Conservation (phyloP, 805 yeast species). For the Schwanniomyces polymorphus region DNA sequence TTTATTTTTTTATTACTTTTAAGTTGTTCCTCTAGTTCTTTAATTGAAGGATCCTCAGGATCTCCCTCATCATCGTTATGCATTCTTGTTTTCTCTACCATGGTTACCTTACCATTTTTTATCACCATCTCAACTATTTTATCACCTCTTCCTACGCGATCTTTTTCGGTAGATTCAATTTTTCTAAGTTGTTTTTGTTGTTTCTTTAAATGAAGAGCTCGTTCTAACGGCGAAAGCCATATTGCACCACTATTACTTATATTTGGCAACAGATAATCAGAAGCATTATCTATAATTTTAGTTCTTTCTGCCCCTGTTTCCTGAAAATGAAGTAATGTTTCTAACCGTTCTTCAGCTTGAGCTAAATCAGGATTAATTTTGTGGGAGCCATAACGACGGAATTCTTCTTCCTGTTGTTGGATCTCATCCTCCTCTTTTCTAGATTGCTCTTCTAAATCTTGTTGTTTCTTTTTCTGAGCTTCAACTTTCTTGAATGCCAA, state of each 20-base stretch:
- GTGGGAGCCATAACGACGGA: constrained; percentile 39
- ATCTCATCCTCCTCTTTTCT: constrained; percentile 29
- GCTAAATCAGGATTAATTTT: constrained; percentile 56
- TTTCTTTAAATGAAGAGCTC: constrained; percentile 81
- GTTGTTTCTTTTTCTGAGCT: constrained; percentile 27
- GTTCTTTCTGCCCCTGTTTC: constrained; percentile 88
- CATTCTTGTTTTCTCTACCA: constrained; percentile 45
- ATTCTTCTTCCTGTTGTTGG: constrained; percentile 41
- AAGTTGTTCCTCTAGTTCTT: constrained; percentile 34
- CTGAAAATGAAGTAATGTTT: constrained; percentile 76
- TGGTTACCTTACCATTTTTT: constrained; percentile 73
- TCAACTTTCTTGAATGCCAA: constrained; percentile 61
- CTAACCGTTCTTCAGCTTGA: constrained; percentile 72
- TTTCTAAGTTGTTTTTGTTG: constrained; percentile 77
- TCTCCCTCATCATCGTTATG: constrained; percentile 16
- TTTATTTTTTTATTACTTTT: constrained; percentile 20
- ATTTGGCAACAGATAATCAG: constrained; percentile 74
- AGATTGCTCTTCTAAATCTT: constrained; percentile 19
- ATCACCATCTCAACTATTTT: constrained; percentile 77
- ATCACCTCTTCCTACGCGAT: constrained; percentile 70
- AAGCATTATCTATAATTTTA: constrained; percentile 85
- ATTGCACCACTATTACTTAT: constrained; percentile 48
- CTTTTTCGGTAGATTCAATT: constrained; percentile 56
- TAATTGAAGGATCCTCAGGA: constrained; percentile 33
- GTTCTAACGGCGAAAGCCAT: constrained; percentile 87